Percentiles rank a stretch among this genome's conserved stretches.
phyloP scores from a whole-genome alignment of 108 stramenopile genomes.

The Hondaea fermentalgiana region DNA sequence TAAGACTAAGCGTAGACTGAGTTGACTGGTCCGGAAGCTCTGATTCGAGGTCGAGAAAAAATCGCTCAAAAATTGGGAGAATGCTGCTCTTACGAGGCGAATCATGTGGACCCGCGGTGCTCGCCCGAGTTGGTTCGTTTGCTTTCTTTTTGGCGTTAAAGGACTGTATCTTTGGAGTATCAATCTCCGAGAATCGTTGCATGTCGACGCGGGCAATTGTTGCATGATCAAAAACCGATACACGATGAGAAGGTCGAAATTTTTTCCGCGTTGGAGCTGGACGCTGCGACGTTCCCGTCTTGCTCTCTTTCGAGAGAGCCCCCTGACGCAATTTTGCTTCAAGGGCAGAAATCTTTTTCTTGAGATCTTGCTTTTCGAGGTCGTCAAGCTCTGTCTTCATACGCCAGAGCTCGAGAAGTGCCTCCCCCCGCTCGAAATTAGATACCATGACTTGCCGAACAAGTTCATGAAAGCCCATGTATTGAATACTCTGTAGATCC shows the following conservation, averaged over 20 bases:
- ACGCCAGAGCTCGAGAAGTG: neutral
- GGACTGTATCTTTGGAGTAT: no score
- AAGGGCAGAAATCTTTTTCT: neutral
- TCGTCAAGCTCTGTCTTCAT: neutral
- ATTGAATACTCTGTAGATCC: neutral
- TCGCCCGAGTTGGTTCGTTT: no score
- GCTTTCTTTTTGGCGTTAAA: no score
- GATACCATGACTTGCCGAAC: neutral
- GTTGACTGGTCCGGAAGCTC: neutral
- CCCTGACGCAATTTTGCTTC: neutral
- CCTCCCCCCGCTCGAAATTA: neutral
- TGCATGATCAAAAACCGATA: no score
- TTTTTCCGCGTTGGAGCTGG: neutral
- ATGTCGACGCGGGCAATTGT: no score
- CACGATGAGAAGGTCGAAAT: no score
- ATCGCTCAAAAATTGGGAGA: neutral
- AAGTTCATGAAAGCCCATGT: neutral
- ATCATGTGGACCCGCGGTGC: neutral
- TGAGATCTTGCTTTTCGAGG: neutral
- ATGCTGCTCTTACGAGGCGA: neutral
- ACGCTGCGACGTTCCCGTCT: neutral
- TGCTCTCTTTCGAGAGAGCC: neutral
- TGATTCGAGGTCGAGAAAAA: neutral
- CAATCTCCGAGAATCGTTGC: no score
- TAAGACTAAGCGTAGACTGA: neutral